Evolutionary conservation across 2,329 filamentous ascomycete genomes (phyloP), one percentile per base, ranked within the genome.

Genomic region (Tolypocladium nubicola): DNA sequence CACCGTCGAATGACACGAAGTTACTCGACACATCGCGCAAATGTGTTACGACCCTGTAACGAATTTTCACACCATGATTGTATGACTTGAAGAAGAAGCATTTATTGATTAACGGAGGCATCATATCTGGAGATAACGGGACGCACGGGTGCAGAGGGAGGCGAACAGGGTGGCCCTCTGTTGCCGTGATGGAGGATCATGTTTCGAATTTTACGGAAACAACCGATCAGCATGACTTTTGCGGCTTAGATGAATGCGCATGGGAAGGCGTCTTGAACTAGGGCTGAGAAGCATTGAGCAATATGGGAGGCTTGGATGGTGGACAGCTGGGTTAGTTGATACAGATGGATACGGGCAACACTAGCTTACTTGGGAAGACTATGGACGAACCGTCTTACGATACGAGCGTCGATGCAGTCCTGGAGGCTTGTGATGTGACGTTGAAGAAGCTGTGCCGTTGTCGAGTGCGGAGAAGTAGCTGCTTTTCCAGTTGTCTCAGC

Each of bases 21-120:
- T 63, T 63, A 65, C 64, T 62, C 64, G 63, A 64, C 61, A 59
- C 57, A 66, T 61, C 62, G 68, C 65, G 62, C 57, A 65, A 67
- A 70, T 69, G 68, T 69, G 67, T 68, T 62, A 73, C 63, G 69
- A 72, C 65, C 64, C 65, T 67, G 62, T 62, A 59, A 66, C 64
- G 63, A 62, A 64, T 61, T 58, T 26, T 26, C 40, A 45, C 40
- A 26, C 33, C 50, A 63, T 52, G 61, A 63, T 45, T 73, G 69
- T 72, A 73, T 71, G 71, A 76, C 66, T 65, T 73, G 68, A 73
- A 75, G 69, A 70, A 68, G 67, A 70, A 58, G 52, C 43, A 56
- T 60, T 60, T 65, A 65, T 64, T 66, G 63, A 61, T 66, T 62
- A 39, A 50, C 10, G 47, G 50, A 23, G 43, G 53, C 49, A 45